Conservation (phyloP, 2,329 filamentous ascomycete genomes). For the Penicillium sp. region DNA sequence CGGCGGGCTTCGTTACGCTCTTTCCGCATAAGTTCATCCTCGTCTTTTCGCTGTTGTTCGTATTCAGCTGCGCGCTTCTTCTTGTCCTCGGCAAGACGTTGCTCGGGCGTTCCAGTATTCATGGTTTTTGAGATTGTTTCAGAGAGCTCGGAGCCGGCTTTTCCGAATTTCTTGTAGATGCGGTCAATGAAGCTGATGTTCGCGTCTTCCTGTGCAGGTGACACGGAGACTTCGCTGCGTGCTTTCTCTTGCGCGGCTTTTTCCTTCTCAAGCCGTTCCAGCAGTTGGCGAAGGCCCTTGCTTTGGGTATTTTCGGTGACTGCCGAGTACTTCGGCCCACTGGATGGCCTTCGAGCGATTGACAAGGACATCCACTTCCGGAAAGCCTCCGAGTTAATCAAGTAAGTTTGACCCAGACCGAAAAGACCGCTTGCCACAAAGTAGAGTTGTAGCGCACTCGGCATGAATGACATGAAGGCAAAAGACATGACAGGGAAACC, state of each 20-base stretch:
- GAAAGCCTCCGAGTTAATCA: conserved; percentile 41
- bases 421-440: conserved; percentile 50
- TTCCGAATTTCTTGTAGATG: conserved; percentile 13
- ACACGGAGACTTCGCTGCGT: background rate
- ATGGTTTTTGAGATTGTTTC: conserved; percentile 6
- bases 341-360: conserved; percentile 10
- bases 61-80: conserved; percentile 32
- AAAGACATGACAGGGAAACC: conserved; percentile 55
- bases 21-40: conserved; percentile 32
- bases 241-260: conserved; percentile 8
- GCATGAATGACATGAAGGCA: conserved; percentile 54
- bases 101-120: conserved; percentile 3
- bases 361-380: conserved; percentile 30
- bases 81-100: conserved; percentile 30
- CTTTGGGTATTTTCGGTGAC: conserved; percentile 5
- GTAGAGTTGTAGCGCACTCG: conserved; percentile 61
- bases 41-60: conserved; percentile 26
- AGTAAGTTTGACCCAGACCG: conserved; percentile 43
- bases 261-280: conserved; percentile 15
- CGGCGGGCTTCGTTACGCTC: conserved; percentile 36
- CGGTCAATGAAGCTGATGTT: conserved; percentile 37
- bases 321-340: background rate
- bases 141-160: conserved; percentile 7
- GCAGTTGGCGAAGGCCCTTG: conserved; percentile 18
- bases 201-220: background rate